Percentiles rank a stretch among this genome's conserved stretches.
These are phyloP conservation scores for Triticum dicoccoides DNA, from an alignment of 176 grass and related monocot species.

Conservation along the genomic window DNA sequence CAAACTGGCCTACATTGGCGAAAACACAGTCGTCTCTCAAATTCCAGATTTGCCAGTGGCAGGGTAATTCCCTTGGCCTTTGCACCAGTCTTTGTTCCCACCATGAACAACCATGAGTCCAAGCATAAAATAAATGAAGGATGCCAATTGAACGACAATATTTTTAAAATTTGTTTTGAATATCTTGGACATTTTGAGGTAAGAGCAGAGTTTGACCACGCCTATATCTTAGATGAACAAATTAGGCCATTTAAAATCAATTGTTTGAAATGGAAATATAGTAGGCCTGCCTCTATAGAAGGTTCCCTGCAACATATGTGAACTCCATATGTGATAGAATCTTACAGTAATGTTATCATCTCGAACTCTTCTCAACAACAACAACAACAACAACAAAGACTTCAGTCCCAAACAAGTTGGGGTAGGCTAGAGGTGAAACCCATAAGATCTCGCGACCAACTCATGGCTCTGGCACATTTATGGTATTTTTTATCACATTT, in stretches of 20 bases:
- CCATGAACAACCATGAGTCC: too few relatives aligned
- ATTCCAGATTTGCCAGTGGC: too few relatives aligned
- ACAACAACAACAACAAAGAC: too few relatives aligned
- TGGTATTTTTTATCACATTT: neutral
- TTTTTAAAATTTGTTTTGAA: neutral
- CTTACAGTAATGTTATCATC: neutral
- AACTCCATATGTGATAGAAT: neutral
- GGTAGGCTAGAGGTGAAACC: too few relatives aligned
- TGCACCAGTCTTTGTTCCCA: too few relatives aligned
- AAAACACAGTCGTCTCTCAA: too few relatives aligned
- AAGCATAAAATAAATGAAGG: neutral
- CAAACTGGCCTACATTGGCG: too few relatives aligned
- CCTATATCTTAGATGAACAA: conserved; percentile 2
- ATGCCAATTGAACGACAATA: neutral
- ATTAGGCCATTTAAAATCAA: neutral
- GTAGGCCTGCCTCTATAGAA: neutral
- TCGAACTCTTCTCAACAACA: neutral
- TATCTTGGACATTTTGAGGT: neutral
- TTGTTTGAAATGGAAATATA: neutral
- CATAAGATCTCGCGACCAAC: too few relatives aligned
- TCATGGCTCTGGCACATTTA: neutral
- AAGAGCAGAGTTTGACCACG: neutral
- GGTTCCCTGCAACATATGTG: neutral
- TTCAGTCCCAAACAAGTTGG: too few relatives aligned
- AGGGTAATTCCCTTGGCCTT: too few relatives aligned